Evolutionary conservation across 441 rosid species (phyloP), one percentile per base, ranked within the genome.

Genomic region (Sinapis alba): DNA sequence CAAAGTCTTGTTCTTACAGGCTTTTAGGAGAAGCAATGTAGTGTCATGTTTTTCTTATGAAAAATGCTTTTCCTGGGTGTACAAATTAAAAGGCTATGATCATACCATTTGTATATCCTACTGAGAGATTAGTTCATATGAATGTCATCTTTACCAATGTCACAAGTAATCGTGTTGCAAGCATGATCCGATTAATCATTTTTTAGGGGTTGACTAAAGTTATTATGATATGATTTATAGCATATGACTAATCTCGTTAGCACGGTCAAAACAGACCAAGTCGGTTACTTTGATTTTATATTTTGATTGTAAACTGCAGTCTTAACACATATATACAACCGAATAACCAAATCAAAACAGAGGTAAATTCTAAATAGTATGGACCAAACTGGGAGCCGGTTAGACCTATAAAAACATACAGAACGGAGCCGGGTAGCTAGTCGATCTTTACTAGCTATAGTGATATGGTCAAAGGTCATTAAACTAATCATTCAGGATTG

Each of bases 1-100:
- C 61, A 58, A 19, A 51, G 50, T 11, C 36, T 60, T 74, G 26
- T 73, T 43, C 72, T 19, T 56, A n/a, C n/a, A 21, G 34, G 59
- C 26, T 45, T 15, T 58, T 74, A 15, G 43, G 5, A 58, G 18
- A 28, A 65, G 24, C 26, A 41, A 43, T 73, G 24, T 57, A 41
- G 64, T 41, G 32, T 27, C 65, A 1, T 15, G 2, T 1, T 38
- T 23, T 47, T 9, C 7, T 28, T 47, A 47, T 15, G 53, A 6
- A 26, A 61, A 62, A 5, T 62, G 10, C 8, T 47, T 71, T 19
- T 45, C 13, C 2, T 60, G 15, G 19, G 53, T 45, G 65, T 43
- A 19, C 20, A 30, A 45, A 60, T 19, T 6, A 2, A 2, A 30
- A 47, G 13, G 30, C n/a, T 62, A 60, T 41, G 53, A 15, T 45